Percentiles rank a stretch among this genome's conserved stretches.
phyloP scores from a whole-genome alignment of 805 yeast genomes.

The Candida coquimbonensis region DNA sequence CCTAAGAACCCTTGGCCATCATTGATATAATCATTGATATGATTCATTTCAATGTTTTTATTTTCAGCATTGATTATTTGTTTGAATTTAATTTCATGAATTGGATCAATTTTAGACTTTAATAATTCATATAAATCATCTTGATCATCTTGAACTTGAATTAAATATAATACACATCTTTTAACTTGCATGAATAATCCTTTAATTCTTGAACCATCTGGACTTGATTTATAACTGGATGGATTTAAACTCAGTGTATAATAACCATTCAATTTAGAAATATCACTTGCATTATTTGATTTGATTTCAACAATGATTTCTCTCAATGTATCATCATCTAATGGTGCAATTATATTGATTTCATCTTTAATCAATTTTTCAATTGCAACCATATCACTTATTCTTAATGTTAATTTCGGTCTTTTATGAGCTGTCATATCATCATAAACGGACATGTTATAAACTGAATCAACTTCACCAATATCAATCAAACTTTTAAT shows the following conservation, averaged over 20 bases:
- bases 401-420: slow-evolving; percentile 40
- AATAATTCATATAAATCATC: slow-evolving; percentile 61
- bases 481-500: slow-evolving; percentile 45
- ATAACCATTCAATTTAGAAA: slow-evolving; percentile 43
- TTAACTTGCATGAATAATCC: slow-evolving; percentile 70
- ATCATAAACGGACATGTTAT: slow-evolving; percentile 56
- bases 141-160: slow-evolving; percentile 70
- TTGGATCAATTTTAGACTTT: slow-evolving; percentile 55
- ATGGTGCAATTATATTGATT: slow-evolving; percentile 37
- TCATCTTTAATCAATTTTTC: slow-evolving; percentile 36
- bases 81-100: slow-evolving; percentile 62
- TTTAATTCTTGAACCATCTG: slow-evolving; percentile 49
- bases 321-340: slow-evolving; percentile 47
- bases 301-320: slow-evolving; percentile 35
- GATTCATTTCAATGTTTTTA: slow-evolving; percentile 23
- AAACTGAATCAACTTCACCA: slow-evolving; percentile 50
- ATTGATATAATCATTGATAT: slow-evolving; percentile 34
- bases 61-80: slow-evolving; percentile 46
- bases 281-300: slow-evolving; percentile 37
- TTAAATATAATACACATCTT: slow-evolving; percentile 71
- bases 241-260: slow-evolving; percentile 57
- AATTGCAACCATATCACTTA: slow-evolving; percentile 39
- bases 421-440: slow-evolving; percentile 54
- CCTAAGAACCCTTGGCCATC: slow-evolving; percentile 41
- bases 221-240: slow-evolving; percentile 35